A percentile compares a stretch with the other conserved stretches of the same genome.
Evolutionary conservation across 2,329 filamentous ascomycete species (phyloP).

Genomic region (Scedosporium minutisporum): DNA sequence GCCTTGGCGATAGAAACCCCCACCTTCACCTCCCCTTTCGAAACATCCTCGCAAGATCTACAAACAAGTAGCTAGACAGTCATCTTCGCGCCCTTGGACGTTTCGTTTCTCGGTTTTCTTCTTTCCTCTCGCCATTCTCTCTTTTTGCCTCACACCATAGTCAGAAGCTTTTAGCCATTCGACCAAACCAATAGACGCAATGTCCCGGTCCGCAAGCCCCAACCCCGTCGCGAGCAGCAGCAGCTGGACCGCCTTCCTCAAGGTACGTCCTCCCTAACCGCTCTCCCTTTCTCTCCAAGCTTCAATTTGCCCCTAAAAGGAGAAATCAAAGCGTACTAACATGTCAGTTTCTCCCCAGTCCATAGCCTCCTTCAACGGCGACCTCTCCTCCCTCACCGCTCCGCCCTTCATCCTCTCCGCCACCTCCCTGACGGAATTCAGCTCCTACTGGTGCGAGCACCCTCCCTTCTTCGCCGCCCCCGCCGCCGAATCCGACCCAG

Average conservation of each 20-base stretch:
- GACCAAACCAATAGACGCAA: conserved; percentile 10
- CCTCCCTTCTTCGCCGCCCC: conserved; percentile 72
- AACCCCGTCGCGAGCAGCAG: conserved; percentile 29
- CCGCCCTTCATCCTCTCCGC: conserved; percentile 75
- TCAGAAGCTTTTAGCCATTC: not conserved
- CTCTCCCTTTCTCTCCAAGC: not conserved
- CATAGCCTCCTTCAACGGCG: conserved; percentile 73
- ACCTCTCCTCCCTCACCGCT: conserved; percentile 70
- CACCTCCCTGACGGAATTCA: conserved; percentile 71
- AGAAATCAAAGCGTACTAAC: not conserved
- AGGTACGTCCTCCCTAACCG: conserved; percentile 24
- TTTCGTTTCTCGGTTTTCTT: not conserved
- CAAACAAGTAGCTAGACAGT: not conserved
- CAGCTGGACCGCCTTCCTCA: conserved; percentile 43
- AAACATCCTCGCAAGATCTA: not conserved
- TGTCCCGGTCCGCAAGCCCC: conserved; percentile 19
- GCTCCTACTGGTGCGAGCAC: conserved; percentile 74
- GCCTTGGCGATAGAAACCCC: not conserved
- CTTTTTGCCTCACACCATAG: not conserved
- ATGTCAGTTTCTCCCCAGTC: conserved; percentile 34
- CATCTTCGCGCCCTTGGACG: not conserved
- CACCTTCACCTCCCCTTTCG: not conserved
- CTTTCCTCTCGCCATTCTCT: not conserved
- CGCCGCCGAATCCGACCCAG: conserved; percentile 65
- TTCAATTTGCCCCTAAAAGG: not conserved